These are phyloP conservation scores for Dictyostelium firmibasis DNA, from an alignment of 78 protist genomes.

Conservation along the genomic window DNA sequence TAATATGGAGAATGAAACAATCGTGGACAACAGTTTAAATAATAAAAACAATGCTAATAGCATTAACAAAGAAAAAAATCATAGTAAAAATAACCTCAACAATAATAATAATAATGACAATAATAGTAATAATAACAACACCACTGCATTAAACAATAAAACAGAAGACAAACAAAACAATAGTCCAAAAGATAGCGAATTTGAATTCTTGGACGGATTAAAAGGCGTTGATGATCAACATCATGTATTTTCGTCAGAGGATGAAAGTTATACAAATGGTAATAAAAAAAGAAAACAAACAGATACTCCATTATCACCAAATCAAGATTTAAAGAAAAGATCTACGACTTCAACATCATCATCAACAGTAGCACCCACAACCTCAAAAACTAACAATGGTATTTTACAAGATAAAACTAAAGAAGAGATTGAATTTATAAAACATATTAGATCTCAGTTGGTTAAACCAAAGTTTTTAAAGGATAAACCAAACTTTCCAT, in stretches of 20 bases:
- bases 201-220: not conserved
- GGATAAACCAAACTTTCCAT: conserved; percentile 26
- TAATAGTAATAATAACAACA: not conserved
- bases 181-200: not conserved
- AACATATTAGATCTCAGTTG: not conserved
- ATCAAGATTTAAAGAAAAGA: not conserved
- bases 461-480: conserved; percentile 28
- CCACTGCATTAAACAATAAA: not conserved
- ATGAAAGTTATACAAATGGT: not conserved
- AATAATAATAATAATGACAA: not conserved
- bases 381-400: not conserved
- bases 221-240: not conserved
- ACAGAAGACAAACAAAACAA: not conserved
- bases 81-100: not conserved
- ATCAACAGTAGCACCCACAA: not conserved
- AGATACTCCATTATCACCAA: not conserved
- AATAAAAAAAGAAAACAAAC: conserved; percentile 2
- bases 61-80: not conserved
- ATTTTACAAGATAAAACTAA: not conserved
- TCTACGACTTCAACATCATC: not conserved
- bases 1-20: not conserved
- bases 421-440: not conserved
- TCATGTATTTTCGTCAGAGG: conserved; percentile 19
- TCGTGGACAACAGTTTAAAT: not conserved
- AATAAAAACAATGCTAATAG: not conserved